phyloP scores from a whole-genome alignment of 768 basidiomycete species.

The Mycena crocata region DNA sequence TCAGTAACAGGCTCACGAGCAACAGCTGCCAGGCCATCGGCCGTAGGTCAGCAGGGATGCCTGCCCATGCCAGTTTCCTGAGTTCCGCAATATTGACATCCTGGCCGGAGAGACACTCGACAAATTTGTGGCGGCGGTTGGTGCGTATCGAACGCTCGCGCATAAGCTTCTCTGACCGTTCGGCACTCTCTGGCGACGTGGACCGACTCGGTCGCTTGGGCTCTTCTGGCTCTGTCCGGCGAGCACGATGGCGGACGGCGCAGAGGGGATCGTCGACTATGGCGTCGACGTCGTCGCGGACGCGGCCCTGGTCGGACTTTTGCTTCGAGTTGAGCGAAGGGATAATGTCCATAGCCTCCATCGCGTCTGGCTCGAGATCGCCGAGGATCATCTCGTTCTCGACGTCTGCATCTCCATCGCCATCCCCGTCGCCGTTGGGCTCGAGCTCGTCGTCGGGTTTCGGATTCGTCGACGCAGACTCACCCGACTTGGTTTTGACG shows the following conservation, averaged over 20 bases:
- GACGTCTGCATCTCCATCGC: slow-evolving; percentile 76
- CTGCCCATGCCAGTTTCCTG: slow-evolving; percentile 94
- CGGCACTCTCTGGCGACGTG: slow-evolving; percentile 46
- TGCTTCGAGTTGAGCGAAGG: slow-evolving; percentile 50
- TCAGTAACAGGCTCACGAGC: slow-evolving; percentile 66
- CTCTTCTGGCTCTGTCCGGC: slow-evolving; percentile 52
- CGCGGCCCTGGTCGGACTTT: slow-evolving; percentile 57
- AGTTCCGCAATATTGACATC: slow-evolving; percentile 91
- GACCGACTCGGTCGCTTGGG: slow-evolving; percentile 38
- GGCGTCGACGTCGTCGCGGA: slow-evolving; percentile 78
- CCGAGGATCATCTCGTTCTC: slow-evolving; percentile 84
- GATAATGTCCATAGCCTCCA: slow-evolving; percentile 34
- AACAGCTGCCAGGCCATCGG: slow-evolving; percentile 95
- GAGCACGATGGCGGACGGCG: slow-evolving; percentile 59
- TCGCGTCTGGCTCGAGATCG: slow-evolving; percentile 73
- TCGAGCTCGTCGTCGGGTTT: slow-evolving; percentile 40
- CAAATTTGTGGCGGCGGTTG: slow-evolving; percentile 83
- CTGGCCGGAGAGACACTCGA: slow-evolving; percentile 79
- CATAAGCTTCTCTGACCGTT: slow-evolving; percentile 69
- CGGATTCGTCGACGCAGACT: slow-evolving; percentile 34
- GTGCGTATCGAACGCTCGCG: slow-evolving; percentile 83
- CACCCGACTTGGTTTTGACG: slow-evolving; percentile 56
- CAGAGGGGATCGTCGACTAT: slow-evolving; percentile 78
- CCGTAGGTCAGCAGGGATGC: slow-evolving; percentile 88
- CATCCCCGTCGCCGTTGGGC: slow-evolving; percentile 53